Conservation (phyloP, 306 rosid genomes). For the Cicer yamashitae region DNA sequence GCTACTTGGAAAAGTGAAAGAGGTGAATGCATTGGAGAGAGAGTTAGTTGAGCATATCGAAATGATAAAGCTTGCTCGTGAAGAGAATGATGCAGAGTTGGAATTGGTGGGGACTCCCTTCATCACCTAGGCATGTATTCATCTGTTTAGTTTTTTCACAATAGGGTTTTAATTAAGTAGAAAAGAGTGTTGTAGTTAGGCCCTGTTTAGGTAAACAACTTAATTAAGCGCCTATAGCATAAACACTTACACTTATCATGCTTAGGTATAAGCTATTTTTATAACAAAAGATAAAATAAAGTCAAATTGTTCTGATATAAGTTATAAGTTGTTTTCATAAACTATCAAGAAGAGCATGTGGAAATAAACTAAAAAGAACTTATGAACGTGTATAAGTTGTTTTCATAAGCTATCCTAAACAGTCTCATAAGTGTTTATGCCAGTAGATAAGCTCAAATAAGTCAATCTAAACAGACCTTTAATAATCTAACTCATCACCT, state of each 20-base stretch:
- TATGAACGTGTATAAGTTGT: background rate
- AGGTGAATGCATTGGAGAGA: conserved; percentile 75
- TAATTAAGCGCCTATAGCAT: background rate
- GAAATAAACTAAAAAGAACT: background rate
- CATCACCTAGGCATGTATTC: conserved; percentile 83
- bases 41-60: conserved; percentile 91
- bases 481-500: background rate
- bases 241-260: background rate
- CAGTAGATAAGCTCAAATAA: background rate
- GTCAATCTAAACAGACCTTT: background rate
- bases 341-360: too few relatives aligned
- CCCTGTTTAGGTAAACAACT: background rate
- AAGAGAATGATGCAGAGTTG: conserved; percentile 80
- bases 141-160: conserved; percentile 42
- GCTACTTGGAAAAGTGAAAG: conserved; percentile 79
- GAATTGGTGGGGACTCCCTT: conserved; percentile 88
- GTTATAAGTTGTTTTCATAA: background rate
- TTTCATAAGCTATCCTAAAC: background rate
- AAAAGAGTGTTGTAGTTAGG: background rate
- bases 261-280: background rate
- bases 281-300: background rate
- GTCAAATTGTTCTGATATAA: background rate
- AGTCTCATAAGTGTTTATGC: background rate
- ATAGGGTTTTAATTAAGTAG: conserved; percentile 18
- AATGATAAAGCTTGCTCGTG: conserved; percentile 87